These are phyloP conservation scores for Lactarius sp. DNA, from an alignment of 768 basidiomycete genomes.

Conservation along the genomic window DNA sequence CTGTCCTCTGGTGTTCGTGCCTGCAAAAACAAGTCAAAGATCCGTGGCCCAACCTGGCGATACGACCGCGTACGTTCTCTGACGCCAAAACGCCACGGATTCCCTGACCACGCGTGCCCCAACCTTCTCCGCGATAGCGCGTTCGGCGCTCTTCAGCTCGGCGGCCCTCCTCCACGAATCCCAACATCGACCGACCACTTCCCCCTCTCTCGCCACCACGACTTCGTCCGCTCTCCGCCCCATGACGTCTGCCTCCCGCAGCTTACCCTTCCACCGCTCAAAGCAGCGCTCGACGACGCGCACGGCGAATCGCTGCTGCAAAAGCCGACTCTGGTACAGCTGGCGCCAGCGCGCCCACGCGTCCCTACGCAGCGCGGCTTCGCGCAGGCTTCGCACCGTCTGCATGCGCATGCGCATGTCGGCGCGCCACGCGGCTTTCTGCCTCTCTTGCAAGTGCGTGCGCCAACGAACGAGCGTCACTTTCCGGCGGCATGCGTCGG, in stretches of 20 bases:
- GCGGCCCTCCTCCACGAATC: constrained; percentile 50
- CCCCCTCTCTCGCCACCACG: constrained; percentile 33
- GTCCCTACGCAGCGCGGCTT: constrained; percentile 48
- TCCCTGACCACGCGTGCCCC: constrained; percentile 46
- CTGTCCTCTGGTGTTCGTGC: constrained; percentile 40
- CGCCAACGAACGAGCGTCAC: constrained; percentile 50
- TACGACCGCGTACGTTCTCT: constrained; percentile 42
- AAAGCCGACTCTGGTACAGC: constrained; percentile 45
- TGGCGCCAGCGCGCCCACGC: constrained; percentile 68
- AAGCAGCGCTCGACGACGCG: constrained; percentile 43
- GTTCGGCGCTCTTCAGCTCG: constrained; percentile 44
- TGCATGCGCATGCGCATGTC: constrained; percentile 73
- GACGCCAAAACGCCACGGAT: constrained; percentile 54
- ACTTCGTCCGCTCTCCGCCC: constrained; percentile 47
- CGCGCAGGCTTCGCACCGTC: constrained; percentile 50
- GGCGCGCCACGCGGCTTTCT: constrained; percentile 56
- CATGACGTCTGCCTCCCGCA: constrained; percentile 40
- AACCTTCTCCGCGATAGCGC: constrained; percentile 40
- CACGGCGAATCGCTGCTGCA: constrained; percentile 47
- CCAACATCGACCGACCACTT: constrained; percentile 43
- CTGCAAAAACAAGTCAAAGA: constrained; percentile 33
- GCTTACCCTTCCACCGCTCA: constrained; percentile 47
- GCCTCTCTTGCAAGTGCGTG: constrained; percentile 46
- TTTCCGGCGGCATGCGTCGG: constrained; percentile 43
- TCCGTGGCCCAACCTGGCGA: not conserved